These are phyloP conservation scores for Angophora floribunda DNA, from an alignment of 345 rosid genomes.

Conservation along the genomic window DNA sequence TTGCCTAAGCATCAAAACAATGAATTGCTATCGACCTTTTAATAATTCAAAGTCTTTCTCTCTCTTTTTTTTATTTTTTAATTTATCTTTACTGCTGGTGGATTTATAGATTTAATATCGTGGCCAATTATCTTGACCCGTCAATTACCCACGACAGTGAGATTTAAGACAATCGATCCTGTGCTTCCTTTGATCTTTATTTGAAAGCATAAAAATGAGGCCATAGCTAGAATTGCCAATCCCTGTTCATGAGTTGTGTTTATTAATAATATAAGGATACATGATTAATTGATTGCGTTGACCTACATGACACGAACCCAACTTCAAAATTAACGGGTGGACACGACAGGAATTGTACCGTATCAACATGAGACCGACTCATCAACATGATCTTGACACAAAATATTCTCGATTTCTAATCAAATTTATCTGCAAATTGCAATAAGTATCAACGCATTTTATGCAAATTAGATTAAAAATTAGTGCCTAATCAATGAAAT, in stretches of 20 bases:
- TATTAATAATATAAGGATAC: neutral
- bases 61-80: neutral
- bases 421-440: rapidly evolving
- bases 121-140: neutral
- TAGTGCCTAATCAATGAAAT: neutral
- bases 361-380: neutral
- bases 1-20: neutral
- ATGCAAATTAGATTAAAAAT: neutral
- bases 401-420: neutral
- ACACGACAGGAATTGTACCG: too few relatives aligned
- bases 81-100: too few relatives aligned
- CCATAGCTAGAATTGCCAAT: neutral
- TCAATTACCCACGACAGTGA: neutral
- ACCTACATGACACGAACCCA: rapidly evolving
- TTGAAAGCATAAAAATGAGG: rapidly evolving
- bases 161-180: rapidly evolving
- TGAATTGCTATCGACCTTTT: neutral
- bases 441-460: rapidly evolving
- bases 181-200: rapidly evolving
- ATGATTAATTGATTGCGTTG: neutral
- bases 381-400: rapidly evolving
- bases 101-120: neutral
- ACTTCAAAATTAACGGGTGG: rapidly evolving
- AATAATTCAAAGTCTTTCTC: neutral
- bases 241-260: too few relatives aligned